These are phyloP conservation scores for Fraxinus anomala DNA, from an alignment of 257 asterid species.

Conservation along the genomic window DNA sequence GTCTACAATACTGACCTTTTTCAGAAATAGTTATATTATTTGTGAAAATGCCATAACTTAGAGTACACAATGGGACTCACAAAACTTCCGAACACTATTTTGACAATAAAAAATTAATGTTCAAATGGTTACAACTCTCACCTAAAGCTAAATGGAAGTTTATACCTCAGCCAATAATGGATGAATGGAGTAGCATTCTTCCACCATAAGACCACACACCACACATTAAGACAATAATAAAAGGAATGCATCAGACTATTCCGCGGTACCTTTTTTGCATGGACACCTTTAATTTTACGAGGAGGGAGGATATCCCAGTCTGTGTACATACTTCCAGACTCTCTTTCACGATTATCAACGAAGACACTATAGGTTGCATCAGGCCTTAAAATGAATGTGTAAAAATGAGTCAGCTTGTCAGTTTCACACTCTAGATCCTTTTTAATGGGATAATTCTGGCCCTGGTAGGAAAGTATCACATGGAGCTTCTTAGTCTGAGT, in stretches of 20 bases:
- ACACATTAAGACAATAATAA: not conserved
- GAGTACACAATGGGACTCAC: not conserved
- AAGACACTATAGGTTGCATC: constrained; percentile 77
- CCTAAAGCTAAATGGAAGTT: not conserved
- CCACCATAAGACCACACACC: not conserved
- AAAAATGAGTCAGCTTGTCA: constrained; percentile 83
- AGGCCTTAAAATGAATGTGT: constrained; percentile 81
- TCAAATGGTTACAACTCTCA: not conserved
- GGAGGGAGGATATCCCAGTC: constrained; percentile 96
- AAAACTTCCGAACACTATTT: not conserved
- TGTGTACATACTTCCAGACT: constrained; percentile 82
- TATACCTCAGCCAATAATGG: not conserved
- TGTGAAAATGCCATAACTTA: not conserved
- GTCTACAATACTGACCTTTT: not conserved
- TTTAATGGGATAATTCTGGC: constrained; percentile 81
- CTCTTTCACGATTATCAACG: constrained; percentile 83
- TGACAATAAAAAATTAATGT: too few relatives aligned
- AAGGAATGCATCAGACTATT: not conserved
- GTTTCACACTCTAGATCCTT: constrained; percentile 91
- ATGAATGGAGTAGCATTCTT: not conserved
- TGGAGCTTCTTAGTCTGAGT: constrained; percentile 92
- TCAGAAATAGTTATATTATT: not conserved
- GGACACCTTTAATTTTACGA: constrained; percentile 68
- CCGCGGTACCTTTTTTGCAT: constrained; percentile 63
- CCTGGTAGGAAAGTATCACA: constrained; percentile 74